phyloP scores from a whole-genome alignment of 345 rosid species.

The Ricinus communis region DNA sequence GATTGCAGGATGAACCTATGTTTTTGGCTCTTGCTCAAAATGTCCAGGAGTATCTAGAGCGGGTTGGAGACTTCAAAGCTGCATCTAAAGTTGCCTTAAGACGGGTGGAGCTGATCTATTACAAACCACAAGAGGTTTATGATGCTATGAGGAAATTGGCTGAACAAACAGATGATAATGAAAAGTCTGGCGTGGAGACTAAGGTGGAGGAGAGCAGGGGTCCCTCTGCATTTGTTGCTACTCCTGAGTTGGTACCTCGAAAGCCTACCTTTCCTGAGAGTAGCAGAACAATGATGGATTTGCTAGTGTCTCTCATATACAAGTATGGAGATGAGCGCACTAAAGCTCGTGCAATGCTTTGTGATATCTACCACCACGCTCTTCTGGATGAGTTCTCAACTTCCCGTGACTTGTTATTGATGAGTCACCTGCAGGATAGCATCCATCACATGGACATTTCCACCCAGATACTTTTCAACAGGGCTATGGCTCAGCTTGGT shows the following conservation, averaged over 20 bases:
- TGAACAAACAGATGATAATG: slow-evolving; percentile 52
- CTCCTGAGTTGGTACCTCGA: slow-evolving; percentile 79
- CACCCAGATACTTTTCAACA: slow-evolving; percentile 88
- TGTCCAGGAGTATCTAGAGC: slow-evolving; percentile 78
- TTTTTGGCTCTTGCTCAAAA: slow-evolving; percentile 82
- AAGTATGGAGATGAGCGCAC: slow-evolving; percentile 92
- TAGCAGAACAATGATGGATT: slow-evolving; percentile 88
- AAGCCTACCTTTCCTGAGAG: slow-evolving; percentile 85
- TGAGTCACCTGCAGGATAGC: slow-evolving; percentile 94
- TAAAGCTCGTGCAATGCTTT: slow-evolving; percentile 95
- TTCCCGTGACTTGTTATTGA: slow-evolving; percentile 76
- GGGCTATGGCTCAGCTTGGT: slow-evolving; percentile 97
- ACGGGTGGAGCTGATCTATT: slow-evolving; percentile 79
- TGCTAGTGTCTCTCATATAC: slow-evolving; percentile 83
- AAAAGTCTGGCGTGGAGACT: slow-evolving; percentile 39
- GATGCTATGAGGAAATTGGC: slow-evolving; percentile 95
- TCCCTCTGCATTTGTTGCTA: slow-evolving; percentile 64
- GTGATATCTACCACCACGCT: slow-evolving; percentile 94
- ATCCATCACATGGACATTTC: slow-evolving; percentile 89
- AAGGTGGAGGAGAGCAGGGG: slow-evolving; percentile 61
- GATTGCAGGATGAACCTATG: slow-evolving; percentile 86
- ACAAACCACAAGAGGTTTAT: slow-evolving; percentile 91
- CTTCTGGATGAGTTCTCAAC: slow-evolving; percentile 70
- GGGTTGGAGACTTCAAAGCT: slow-evolving; percentile 63
- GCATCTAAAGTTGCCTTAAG: slow-evolving; percentile 83